phyloP scores from a whole-genome alignment of 495 filamentous ascomycete species.

The Daldinia childiae region DNA sequence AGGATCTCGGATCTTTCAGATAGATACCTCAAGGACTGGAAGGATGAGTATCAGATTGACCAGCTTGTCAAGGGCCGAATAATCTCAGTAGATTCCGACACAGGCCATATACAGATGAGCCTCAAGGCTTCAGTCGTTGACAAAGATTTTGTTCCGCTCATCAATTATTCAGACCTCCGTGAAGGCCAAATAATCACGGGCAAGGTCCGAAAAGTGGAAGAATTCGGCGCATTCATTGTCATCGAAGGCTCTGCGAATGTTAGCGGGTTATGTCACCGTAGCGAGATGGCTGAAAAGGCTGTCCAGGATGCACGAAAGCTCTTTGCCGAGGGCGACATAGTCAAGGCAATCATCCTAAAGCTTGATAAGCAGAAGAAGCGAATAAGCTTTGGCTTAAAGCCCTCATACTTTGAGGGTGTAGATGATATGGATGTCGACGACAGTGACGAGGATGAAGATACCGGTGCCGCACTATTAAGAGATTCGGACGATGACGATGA shows the following conservation, averaged over 20 bases:
- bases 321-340: constrained; percentile 86
- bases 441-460: constrained; percentile 56
- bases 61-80: constrained; percentile 91
- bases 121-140: constrained; percentile 86
- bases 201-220: constrained; percentile 89
- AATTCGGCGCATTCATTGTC: constrained; percentile 93
- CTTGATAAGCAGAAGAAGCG: constrained; percentile 76
- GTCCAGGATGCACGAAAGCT: constrained; percentile 83
- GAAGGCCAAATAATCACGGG: constrained; percentile 84
- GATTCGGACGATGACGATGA: constrained; percentile 60
- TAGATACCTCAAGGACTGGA: constrained; percentile 93
- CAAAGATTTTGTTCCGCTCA: constrained; percentile 74
- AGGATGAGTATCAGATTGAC: constrained; percentile 81
- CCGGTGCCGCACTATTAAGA: constrained; percentile 55
- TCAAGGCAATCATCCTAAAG: constrained; percentile 88
- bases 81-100: constrained; percentile 67
- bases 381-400: constrained; percentile 90
- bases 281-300: constrained; percentile 83
- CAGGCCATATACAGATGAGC: constrained; percentile 83
- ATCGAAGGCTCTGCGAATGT: constrained; percentile 85
- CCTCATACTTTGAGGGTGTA: constrained; percentile 83
- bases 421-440: constrained; percentile 63
- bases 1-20: constrained; percentile 90
- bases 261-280: constrained; percentile 90
- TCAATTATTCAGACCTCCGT: constrained; percentile 76